Base-by-base conservation (phyloP, 371 early-diverging fungal genomes). In the Conidiobolus incongruus region DNA sequence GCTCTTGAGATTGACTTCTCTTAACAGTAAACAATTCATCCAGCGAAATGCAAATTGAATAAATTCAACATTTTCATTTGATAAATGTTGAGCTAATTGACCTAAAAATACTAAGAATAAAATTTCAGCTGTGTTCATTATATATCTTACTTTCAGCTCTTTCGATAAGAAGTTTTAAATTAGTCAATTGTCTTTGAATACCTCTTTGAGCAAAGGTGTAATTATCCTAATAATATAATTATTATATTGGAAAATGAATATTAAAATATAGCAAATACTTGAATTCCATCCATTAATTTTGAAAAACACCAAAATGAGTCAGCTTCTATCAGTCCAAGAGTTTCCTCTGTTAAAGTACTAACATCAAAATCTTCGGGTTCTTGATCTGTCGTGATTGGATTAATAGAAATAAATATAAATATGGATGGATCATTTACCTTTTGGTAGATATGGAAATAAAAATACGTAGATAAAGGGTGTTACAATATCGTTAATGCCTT, bases 11-110 rank as follows among this genome's bases (percentile, higher is more conserved):
- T 81, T 70, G 29, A 98, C 59, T 59, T 99, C 99, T 32, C 99
- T 72, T 84, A 95, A 86, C 54, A 97, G 62, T 40, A 99, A 55
- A 54, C 99, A 99, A 57, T 95, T 97, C 80, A 98, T 91, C 99
- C 99, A 99, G 32, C 99, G 70, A 55, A 98, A 97, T 13, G 92
- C 86, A 70, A 97, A 94, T 56, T 96, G 95, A 38, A 97, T 85
- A 54, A 93, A 92, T 47, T 96, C 91, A 15, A 99, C 69, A 8
- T 79, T 80, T 60, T 93, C 79, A 1, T 66, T 57, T 39, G 77
- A 72, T 24, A 97, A 64, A 56, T 95, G 97, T 16, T 56, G 53
- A 17, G 77, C 71, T 39, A 88, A 55, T 30, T 73, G 80, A 17
- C 70, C 87, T 81, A 47, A 8, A 26, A 30, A 10, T 12, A 35